Evolutionary conservation across 2,329 filamentous ascomycete genomes (phyloP), one percentile per base, ranked within the genome.

Genomic region (Tolypocladium endophyticum): DNA sequence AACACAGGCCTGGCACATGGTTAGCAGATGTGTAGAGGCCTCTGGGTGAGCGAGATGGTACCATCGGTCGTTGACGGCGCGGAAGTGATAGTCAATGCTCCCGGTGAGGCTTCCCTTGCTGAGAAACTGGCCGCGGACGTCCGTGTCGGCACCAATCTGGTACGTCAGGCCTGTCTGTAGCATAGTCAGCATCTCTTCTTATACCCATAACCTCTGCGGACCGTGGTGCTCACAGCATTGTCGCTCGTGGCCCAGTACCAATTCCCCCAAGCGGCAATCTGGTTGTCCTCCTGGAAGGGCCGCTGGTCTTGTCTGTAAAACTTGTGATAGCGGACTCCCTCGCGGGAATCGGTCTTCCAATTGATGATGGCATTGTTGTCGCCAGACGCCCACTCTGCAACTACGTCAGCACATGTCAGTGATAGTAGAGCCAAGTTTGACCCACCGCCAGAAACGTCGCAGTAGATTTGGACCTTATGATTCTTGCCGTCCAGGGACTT

Each of bases 181-280:
- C 45, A 23, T 20, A 0, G 28, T 55, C 30, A 60, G 50, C 16
- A 23, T n/a, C 30, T 1, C 50, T n/a, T 33, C 50, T 5, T 1
- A 3, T 20, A 16, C 3, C 5, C 47, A 28, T 8, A 33, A 4
- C 20, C 28, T 47, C 18, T 7, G 4, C 6, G 16, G 25, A 16
- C 23, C 20, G 3, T 3, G 4, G 16, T 33, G 4, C 50, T 53
- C 30, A 53, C 50, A 35, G 61, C 68, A 18, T 79, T 70, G 58
- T 80, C 77, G 33, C 85, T 82, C 4, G 84, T 91, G 16, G 87
- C 86, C 71, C 92, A 91, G 72, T 89, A 86, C 75, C 92, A 83
- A 57, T 83, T 86, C 2, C 91, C 91, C 91, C 91, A 96, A 74
- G 91, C 87, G 0, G 89, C 82, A 64, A 87, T 86, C 67, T 95